phyloP scores from a whole-genome alignment of 495 filamentous ascomycete genomes.

The Melanomma pulvis-pyrius region DNA sequence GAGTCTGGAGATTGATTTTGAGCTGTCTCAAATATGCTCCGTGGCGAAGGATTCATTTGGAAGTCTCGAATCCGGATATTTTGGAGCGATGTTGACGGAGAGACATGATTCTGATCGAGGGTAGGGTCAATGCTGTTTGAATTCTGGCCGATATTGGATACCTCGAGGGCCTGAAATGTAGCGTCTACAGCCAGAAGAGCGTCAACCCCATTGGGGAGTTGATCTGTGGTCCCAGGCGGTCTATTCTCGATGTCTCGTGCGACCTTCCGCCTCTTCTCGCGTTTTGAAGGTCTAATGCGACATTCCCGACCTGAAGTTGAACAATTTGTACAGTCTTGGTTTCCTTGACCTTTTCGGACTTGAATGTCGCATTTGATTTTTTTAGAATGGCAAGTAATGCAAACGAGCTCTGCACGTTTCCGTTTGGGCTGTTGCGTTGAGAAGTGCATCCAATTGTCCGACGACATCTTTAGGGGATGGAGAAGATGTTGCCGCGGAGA shows the following conservation, averaged over 20 bases:
- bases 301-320: background rate
- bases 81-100: background rate
- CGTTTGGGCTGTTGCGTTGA: background rate
- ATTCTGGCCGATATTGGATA: background rate
- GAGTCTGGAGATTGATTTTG: conserved; percentile 1
- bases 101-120: background rate
- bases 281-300: conserved; percentile 2
- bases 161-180: background rate
- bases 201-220: background rate
- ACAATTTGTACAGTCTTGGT: conserved; percentile 1
- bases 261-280: background rate
- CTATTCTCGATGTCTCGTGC: background rate
- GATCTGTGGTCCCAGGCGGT: background rate
- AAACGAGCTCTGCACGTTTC: conserved; percentile 6
- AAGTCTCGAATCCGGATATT: background rate
- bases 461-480: background rate
- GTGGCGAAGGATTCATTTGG: background rate
- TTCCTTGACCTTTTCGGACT: background rate
- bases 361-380: conserved; percentile 14
- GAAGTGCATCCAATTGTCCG: conserved; percentile 7
- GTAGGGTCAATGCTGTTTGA: background rate
- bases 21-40: background rate
- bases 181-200: conserved; percentile 1
- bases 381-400: conserved; percentile 8
- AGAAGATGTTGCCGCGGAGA: background rate